Evolutionary conservation across 2,329 filamentous ascomycete genomes (phyloP), one percentile per base, ranked within the genome.

Genomic region (Fusarium xyrophilum): DNA sequence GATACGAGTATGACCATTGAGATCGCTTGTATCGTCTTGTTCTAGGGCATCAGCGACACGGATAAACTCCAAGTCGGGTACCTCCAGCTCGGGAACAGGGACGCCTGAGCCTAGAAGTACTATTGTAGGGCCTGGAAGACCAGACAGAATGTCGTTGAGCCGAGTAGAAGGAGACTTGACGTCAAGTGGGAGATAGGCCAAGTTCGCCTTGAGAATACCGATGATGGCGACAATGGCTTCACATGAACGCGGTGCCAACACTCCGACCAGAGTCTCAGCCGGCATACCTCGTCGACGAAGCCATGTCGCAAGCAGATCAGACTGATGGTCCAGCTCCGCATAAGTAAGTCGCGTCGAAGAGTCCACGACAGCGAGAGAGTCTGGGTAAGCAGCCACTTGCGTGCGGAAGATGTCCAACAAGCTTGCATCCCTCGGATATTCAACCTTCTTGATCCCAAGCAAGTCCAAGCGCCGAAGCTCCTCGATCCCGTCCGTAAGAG

Each of bases 141-240:
- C 48, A 1, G 69, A 65, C 0, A 76, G 17, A 10, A 75, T 73
- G 1, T 40, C 50, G 13, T 56, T 27, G 2, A 75, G 40, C 6
- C 74, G 68, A 0, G 36, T 50, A 4, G 33, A 7, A 4, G 74
- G 74, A 0, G 59, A 44, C 1, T 58, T 69, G 7, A 65, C 51
- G 17, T 76, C 74, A 0, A 76, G 56, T 0, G 74, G 74, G 1
- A 76, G 52, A n/a, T 76, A 76, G 0, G 74, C 73, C 13, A 73
- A 6, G 21, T 68, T 72, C 0, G 74, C 68, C 17, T 76, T 76
- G 2, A 76, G 46, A 3, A 74, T 68, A 7, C 71, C 74, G 0
- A 74, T 19, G 19, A 76, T 69, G 0, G 73, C 69, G 1, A 68
- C 47, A 10, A 74, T 53, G 1, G 74, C 68, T 27, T 73, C 38